Percentiles rank a stretch among this genome's conserved stretches.
phyloP scores from a whole-genome alignment of 306 rosid genomes.

The Corylus americana region DNA sequence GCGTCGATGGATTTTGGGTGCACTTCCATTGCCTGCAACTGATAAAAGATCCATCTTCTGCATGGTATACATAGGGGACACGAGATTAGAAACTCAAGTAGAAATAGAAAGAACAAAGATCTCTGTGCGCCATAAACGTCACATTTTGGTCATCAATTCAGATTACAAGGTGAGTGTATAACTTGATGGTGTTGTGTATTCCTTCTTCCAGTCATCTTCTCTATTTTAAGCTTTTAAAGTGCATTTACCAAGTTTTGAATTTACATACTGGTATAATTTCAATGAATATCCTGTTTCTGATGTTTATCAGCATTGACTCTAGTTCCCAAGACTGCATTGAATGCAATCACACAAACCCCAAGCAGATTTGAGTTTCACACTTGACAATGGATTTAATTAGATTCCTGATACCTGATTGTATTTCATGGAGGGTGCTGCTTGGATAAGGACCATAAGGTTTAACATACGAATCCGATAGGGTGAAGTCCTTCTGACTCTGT shows the following conservation, averaged over 20 bases:
- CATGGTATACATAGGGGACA: constrained; percentile 9
- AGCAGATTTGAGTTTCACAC: neutral
- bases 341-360: neutral
- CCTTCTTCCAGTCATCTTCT: neutral
- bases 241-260: neutral
- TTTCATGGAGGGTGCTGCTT: constrained; percentile 23
- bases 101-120: neutral
- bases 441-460: constrained; percentile 9
- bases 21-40: constrained; percentile 32
- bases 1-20: constrained; percentile 5
- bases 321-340: neutral
- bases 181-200: neutral
- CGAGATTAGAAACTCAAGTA: neutral
- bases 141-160: neutral
- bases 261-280: neutral
- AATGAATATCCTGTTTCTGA: constrained; percentile 1
- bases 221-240: neutral
- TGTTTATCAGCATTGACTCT: neutral
- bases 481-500: constrained; percentile 6
- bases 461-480: constrained; percentile 1
- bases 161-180: neutral
- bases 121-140: neutral
- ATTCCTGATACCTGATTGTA: constrained; percentile 29
- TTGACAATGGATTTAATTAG: neutral
- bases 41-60: constrained; percentile 37